These are phyloP conservation scores for Abelmoschus esculentus DNA, from an alignment of 345 rosid species.

Conservation along the genomic window DNA sequence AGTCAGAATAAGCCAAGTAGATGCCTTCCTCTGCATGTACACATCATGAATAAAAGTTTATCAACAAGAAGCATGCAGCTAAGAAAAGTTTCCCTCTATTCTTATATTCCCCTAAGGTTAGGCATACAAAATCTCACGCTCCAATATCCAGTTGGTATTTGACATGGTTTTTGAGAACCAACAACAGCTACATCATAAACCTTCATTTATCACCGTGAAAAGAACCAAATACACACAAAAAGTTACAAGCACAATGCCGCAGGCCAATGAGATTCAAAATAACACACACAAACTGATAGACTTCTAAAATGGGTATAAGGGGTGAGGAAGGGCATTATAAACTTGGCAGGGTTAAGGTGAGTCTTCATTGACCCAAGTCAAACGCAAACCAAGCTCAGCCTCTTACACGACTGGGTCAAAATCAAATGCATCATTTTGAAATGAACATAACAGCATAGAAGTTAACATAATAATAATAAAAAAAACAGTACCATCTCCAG, in stretches of 20 bases:
- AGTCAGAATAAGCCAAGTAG: slow-evolving; percentile 85
- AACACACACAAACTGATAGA: neutral
- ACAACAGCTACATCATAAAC: neutral
- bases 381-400: neutral
- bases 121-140: neutral
- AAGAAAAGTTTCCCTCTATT: neutral
- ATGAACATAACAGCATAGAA: neutral
- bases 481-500: slow-evolving; percentile 62
- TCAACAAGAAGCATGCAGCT: neutral
- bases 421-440: neutral
- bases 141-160: neutral
- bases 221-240: neutral
- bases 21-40: slow-evolving; percentile 68
- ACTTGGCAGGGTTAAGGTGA: neutral
- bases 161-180: neutral
- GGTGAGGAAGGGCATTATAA: neutral
- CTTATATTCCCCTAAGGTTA: neutral
- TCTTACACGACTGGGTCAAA: neutral
- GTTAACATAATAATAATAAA: neutral
- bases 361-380: neutral
- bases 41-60: slow-evolving; percentile 5
- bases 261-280: neutral
- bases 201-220: neutral
- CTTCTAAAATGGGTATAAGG: neutral
- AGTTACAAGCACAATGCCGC: neutral